Evolutionary conservation across 352 stramenopile genomes (phyloP).

Genomic region (Phytophthora palmivora): DNA sequence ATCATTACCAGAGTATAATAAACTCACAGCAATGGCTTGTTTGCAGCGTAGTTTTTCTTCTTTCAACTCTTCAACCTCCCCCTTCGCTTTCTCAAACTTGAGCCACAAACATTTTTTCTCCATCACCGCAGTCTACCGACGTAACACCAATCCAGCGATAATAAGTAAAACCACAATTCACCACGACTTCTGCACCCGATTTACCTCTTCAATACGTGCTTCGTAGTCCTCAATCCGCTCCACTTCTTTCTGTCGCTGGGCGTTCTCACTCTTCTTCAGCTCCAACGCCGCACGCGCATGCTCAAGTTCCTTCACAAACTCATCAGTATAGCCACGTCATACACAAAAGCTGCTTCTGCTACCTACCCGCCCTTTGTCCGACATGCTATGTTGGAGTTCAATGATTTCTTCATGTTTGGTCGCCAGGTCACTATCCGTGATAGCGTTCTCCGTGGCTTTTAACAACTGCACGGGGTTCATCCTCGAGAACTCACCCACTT

Average conservation of each 20-base stretch:
- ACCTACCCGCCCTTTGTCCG: constrained; percentile 69
- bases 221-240: constrained; percentile 88
- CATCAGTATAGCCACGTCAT: constrained; percentile 4
- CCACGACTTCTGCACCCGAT: no score
- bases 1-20: neutral
- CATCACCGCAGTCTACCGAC: constrained; percentile 75
- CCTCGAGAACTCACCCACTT: constrained; percentile 91
- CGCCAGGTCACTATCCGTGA: constrained; percentile 76
- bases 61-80: constrained; percentile 71
- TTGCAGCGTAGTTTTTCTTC: constrained; percentile 71
- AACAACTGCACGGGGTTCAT: constrained; percentile 85
- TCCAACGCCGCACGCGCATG: constrained; percentile 67
- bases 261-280: constrained; percentile 87
- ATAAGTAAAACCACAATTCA: no score
- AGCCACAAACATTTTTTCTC: constrained; percentile 90
- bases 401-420: constrained; percentile 83
- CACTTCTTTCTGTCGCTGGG: constrained; percentile 83
- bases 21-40: constrained; percentile 68
- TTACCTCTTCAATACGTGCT: constrained; percentile 79
- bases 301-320: constrained; percentile 63
- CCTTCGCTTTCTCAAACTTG: constrained; percentile 81
- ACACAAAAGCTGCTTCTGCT: neutral
- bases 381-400: constrained; percentile 77
- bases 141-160: neutral
- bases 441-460: constrained; percentile 79